Conservation (phyloP, 2,329 filamentous ascomycete species). For the Elsinoe ampelina region DNA sequence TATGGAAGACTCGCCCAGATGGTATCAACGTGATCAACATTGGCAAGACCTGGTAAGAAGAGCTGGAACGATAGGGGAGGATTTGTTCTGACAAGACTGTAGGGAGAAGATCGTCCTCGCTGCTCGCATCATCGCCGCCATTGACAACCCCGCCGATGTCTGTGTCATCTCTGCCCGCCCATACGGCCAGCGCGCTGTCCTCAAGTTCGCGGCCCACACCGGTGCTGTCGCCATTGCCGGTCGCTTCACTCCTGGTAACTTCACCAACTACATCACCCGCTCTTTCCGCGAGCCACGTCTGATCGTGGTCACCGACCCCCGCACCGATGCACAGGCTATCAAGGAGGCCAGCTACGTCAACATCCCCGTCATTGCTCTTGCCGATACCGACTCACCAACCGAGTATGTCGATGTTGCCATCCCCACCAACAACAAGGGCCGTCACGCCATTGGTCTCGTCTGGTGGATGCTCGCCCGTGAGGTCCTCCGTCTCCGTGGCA, state of each 20-base stretch:
- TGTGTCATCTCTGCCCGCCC: conserved; percentile 99
- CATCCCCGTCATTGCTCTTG: conserved; percentile 98
- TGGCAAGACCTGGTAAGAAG: conserved; percentile 94
- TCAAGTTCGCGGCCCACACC: conserved; percentile 99
- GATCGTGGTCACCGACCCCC: conserved; percentile 98
- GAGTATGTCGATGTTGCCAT: conserved; percentile 99
- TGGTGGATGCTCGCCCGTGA: conserved; percentile 99
- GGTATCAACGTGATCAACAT: conserved; percentile 99
- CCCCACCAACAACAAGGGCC: conserved; percentile 99
- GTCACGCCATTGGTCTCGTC: conserved; percentile 94
- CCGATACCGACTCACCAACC: conserved; percentile 98
- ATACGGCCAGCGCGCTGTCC: conserved; percentile 97
- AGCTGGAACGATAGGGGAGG: neutral
- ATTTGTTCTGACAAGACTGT: conserved; percentile 18
- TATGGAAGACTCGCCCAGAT: conserved; percentile 98
- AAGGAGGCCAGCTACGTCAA: conserved; percentile 99
- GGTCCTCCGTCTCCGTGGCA: conserved; percentile 97
- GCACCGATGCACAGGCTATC: conserved; percentile 99
- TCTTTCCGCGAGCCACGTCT: conserved; percentile 99
- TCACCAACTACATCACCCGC: conserved; percentile 99
- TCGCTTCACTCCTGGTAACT: conserved; percentile 99
- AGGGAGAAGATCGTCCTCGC: conserved; percentile 99
- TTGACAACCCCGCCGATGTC: conserved; percentile 99
- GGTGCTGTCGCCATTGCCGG: conserved; percentile 96
- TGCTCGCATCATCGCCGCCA: conserved; percentile 94